A percentile compares a stretch with the other conserved stretches of the same genome.
Evolutionary conservation across 129 eudicot genomes (phyloP).

Genomic region (Flaveria linearis): DNA sequence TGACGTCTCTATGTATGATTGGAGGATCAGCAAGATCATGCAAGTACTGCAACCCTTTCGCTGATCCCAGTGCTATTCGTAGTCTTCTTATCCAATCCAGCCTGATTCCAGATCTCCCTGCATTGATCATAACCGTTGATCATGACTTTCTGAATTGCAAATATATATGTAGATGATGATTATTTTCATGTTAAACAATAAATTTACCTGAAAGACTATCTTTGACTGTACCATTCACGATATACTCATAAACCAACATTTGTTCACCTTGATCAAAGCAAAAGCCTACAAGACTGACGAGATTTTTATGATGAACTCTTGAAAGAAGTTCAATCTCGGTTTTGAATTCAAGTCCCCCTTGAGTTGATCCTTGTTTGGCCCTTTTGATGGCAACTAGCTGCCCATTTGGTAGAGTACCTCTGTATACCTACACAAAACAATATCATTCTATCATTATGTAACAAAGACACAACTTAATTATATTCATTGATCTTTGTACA

Average conservation of each 20-base stretch:
- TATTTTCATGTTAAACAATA: neutral
- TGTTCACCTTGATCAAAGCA: constrained; percentile 73
- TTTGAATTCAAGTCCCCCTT: constrained; percentile 64
- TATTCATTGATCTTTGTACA: neutral
- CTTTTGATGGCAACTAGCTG: constrained; percentile 66
- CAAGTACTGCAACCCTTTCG: constrained; percentile 62
- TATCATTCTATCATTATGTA: neutral
- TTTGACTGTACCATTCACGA: constrained; percentile 55
- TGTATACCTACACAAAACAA: constrained; percentile 52
- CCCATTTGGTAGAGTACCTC: constrained; percentile 57
- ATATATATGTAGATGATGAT: neutral
- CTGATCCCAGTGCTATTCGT: constrained; percentile 65
- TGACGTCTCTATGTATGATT: constrained; percentile 68
- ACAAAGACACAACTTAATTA: neutral
- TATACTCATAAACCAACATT: constrained; percentile 67
- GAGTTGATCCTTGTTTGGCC: constrained; percentile 58
- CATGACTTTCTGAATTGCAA: neutral
- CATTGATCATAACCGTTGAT: neutral
- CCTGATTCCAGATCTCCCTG: constrained; percentile 58
- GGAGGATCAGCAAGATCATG: constrained; percentile 75
- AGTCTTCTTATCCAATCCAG: constrained; percentile 61
- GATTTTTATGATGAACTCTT: constrained; percentile 70
- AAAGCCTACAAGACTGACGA: constrained; percentile 64
- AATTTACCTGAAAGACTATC: constrained; percentile 54
- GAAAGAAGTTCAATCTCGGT: constrained; percentile 81